Evolutionary conservation across 2,329 filamentous ascomycete genomes (phyloP), one percentile per base, ranked within the genome.

Genomic region (Beauveria caledonica): DNA sequence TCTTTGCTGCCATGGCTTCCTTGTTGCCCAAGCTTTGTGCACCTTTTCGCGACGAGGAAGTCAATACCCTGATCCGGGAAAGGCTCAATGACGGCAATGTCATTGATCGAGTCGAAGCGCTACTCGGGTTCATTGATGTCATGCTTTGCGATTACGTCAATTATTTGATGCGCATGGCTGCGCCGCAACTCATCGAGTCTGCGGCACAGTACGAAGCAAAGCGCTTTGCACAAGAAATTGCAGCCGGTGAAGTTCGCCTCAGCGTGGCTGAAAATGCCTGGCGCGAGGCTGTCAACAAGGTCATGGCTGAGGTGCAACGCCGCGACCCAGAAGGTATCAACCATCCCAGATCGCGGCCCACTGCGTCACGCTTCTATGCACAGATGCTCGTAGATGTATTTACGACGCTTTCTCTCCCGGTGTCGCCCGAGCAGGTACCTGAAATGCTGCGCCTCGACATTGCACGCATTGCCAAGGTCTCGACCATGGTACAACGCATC

Each of bases 81-180:
- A 82, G 84, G 64, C 75, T 86, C 9, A 72, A 73, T 51, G 76
- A 80, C 23, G 83, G 85, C 4, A 81, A 86, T 68, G 83, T 92
- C 67, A 88, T 92, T 17, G 86, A 89, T 68, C 86, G 90, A 63
- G 80, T 93, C 1, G 87, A 91, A 73, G 86, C 87, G 15, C 78
- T 94, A 2, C 82, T 91, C 58, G 83, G 85, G 33, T 88, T 90
- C 65, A 88, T 92, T 60, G 88, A 94, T 67, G 76, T 88, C 40
- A 86, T 93, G 75, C 83, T 89, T 25, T 85, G 90, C 62, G 90
- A 94, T 67, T 92, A 92, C 68, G 87, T 89, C 62, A 94, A 94
- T 70, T 93, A 90, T 68, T 79, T 92, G 66, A 77, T 94, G 54
- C 85, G 86, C 71, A 82, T 87, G 29, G 86, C 86, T 0, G 87